Evolutionary conservation across 306 rosid genomes (phyloP).

Genomic region (Pueraria montana): DNA sequence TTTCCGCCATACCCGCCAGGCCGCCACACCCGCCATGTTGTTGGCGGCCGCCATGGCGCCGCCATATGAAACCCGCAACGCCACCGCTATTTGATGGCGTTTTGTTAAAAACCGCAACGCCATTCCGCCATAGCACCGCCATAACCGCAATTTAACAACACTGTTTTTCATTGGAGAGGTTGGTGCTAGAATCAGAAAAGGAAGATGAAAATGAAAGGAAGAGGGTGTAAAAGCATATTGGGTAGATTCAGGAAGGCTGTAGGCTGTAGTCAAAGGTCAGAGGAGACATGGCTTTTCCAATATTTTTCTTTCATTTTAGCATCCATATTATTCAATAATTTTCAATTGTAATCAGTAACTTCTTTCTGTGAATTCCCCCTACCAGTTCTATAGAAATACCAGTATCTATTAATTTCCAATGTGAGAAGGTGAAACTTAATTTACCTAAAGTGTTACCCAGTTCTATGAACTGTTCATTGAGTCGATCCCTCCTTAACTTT

Average conservation of each 20-base stretch:
- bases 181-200: background rate
- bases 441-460: constrained; percentile 79
- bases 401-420: background rate
- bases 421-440: background rate
- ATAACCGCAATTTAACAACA: no score
- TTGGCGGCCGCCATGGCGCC: no score
- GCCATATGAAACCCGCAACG: no score
- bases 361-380: background rate
- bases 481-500: constrained; percentile 85
- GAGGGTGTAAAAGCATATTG: background rate
- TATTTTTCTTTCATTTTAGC: background rate
- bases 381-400: background rate
- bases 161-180: background rate
- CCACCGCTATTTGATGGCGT: no score
- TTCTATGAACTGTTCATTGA: constrained; percentile 86
- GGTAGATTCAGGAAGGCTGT: background rate
- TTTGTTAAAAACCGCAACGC: no score
- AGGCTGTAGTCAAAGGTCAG: background rate
- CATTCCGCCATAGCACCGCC: no score
- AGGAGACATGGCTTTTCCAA: background rate
- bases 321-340: background rate
- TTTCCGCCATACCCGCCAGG: no score
- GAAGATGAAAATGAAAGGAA: background rate
- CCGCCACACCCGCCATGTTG: no score
- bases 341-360: background rate